Evolutionary conservation across 768 basidiomycete species (phyloP), one percentile per base, ranked within the genome.

Genomic region (Tylopilus sp.): DNA sequence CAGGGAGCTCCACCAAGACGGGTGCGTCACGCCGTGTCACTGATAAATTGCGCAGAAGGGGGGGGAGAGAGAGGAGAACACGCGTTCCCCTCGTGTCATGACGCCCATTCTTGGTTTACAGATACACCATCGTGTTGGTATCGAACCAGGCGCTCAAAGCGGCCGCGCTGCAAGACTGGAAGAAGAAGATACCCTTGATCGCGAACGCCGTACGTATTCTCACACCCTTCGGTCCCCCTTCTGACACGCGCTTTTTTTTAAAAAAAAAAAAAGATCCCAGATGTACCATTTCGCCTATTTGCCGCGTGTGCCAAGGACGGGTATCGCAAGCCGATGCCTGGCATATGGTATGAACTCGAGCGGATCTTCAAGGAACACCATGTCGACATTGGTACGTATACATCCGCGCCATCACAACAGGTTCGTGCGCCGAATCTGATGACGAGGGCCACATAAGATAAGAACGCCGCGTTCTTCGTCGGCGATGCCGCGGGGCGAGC

Each of bases 401-500:
- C 8, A 77, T 59, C 22, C 25, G 12, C 18, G 2, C 31, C 30
- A 28, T 28, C 28, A 8, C 11, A 10, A 28, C 11, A n/a, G n/a
- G 28, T 28, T 28, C 8, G 28, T 10, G 28, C 28, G 28, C 28
- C 6, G 11, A 7, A 10, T 28, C 28, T 28, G 22, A 35, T 12
- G 4, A 6, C 6, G 1, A 2, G 40, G 13, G 3, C 26, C n/a
- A n/a, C 61, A 10, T 8, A 7, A 94, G 92, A 95, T 65, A 77
- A 81, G 56, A 51, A 62, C 0, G 39, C 72, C 1, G 86, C 89
- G 0, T 88, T 89, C 59, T 95, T 87, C 58, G 85, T 95, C 1
- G 94, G 94, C 3, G 94, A 97, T 59, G 92, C 91, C 2, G 94
- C 92, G 11, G 94, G 93, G 11, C 81, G 94, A 40, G 70, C 75